Evolutionary conservation across 2,329 filamentous ascomycete genomes (phyloP).

Genomic region (Eutypella sp.): DNA sequence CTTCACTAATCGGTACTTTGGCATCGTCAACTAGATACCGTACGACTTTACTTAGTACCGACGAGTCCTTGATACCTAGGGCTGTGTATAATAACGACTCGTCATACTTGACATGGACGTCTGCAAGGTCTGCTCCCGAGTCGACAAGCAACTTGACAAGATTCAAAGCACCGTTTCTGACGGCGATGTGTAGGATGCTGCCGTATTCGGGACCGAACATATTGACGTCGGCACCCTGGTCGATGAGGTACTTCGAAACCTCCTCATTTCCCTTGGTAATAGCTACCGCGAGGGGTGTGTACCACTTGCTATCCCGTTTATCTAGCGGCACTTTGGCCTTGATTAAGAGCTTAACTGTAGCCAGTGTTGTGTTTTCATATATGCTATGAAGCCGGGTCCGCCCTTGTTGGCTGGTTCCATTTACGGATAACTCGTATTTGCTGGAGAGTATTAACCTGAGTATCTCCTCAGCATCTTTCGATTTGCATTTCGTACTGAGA

Average conservation of each 20-base stretch:
- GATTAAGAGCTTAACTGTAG: background rate
- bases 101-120: background rate
- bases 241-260: constrained; percentile 1
- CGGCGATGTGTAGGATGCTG: constrained; percentile 1
- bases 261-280: background rate
- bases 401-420: background rate
- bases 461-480: background rate
- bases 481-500: background rate
- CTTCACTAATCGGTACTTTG: background rate
- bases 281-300: constrained; percentile 2
- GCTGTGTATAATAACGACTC: background rate
- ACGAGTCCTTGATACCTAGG: background rate
- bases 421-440: background rate
- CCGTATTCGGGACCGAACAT: background rate
- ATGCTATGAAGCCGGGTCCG: background rate
- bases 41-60: background rate
- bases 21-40: background rate
- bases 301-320: background rate
- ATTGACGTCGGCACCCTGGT: background rate
- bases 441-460: background rate
- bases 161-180: background rate
- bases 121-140: background rate
- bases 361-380: background rate
- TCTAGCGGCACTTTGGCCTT: background rate
- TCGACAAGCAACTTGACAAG: background rate